Base-by-base conservation (phyloP, 768 basidiomycete genomes). In the Rickenella mellea region DNA sequence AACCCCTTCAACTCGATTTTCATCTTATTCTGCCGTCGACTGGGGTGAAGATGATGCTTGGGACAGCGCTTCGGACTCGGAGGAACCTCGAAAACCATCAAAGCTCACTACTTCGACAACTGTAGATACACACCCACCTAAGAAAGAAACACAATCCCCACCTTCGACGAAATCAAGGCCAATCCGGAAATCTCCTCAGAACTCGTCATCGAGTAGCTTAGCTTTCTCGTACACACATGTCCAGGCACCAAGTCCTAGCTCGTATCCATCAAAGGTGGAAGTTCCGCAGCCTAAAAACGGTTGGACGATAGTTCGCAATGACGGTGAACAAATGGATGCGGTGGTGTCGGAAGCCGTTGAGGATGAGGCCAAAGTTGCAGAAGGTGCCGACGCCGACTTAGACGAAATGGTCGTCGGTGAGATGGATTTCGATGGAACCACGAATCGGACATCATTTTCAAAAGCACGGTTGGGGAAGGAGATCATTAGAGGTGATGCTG, bases 31-130 rank as follows among this genome's bases (percentile, higher is more conserved):
- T 39, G 45, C 52, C 15, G 55, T 66, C 27, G 83, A 86, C 41
- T 83, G 83, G 81, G 82, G 65, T n/a, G 85, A 87, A 57, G 86
- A 89, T 55, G 86, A 90, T 57, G 84, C 76, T 35, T 90, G 86
- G 86, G 86, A 89, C 63, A 83, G 80, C 52, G 70, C 73, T 40
- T 88, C 85, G 14, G 86, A 89, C 63, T 79, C 78, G 35, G 84
- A 14, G 36, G 29, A 31, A 21, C 27, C 33, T 10, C 19, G 3
- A 17, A 36, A 17, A 17, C 24, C 33, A 19, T 6, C 33, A 36
- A 36, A 36, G 12, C 33, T 22, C 24, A 36, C 24, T 26, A 27
- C 39, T 40, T 35, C 25, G 7, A 35, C 29, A 27, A 45, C 38
- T 27, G 20, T 35, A 10, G 27, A 30, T 19, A 26, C 24, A 15